Conservation (phyloP, 2,329 filamentous ascomycete genomes). For the Alternaria hordeiaustralica region DNA sequence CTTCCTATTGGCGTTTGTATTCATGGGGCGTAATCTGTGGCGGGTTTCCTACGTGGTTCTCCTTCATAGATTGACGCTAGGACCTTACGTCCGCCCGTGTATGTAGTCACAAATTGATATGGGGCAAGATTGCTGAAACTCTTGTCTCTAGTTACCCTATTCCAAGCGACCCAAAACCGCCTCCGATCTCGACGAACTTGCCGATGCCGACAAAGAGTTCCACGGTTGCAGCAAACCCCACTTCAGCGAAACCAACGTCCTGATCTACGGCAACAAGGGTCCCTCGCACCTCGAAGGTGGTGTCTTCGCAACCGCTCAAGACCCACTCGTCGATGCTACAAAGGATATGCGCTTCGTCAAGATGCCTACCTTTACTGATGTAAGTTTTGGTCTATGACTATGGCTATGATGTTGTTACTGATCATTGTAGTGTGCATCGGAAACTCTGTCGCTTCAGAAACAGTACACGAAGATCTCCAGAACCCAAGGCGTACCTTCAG, state of each 20-base stretch:
- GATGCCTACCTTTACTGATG: conserved; percentile 59
- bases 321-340: conserved; percentile 66
- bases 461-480: conserved; percentile 55
- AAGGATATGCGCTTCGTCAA: conserved; percentile 71
- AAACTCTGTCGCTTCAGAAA: conserved; percentile 63
- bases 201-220: conserved; percentile 69
- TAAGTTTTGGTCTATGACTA: conserved; percentile 32
- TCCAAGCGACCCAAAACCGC: conserved; percentile 76
- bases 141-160: conserved; percentile 78
- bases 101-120: conserved; percentile 54
- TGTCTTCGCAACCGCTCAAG: conserved; percentile 61
- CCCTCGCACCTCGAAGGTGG: conserved; percentile 53
- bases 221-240: conserved; percentile 77
- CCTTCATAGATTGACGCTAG: conserved; percentile 42
- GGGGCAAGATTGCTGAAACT: conserved; percentile 48
- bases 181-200: conserved; percentile 68
- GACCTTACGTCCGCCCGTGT: conserved; percentile 44
- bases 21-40: conserved; percentile 50
- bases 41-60: conserved; percentile 42
- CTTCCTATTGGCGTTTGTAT: conserved; percentile 43
- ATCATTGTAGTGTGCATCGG: conserved; percentile 59
- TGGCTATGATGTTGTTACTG: conserved; percentile 17
- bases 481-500: conserved; percentile 65
- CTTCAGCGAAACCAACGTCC: conserved; percentile 77
- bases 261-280: conserved; percentile 67